These are phyloP conservation scores for Prototheca cutis DNA, from an alignment of 163 green algal species.

Conservation along the genomic window DNA sequence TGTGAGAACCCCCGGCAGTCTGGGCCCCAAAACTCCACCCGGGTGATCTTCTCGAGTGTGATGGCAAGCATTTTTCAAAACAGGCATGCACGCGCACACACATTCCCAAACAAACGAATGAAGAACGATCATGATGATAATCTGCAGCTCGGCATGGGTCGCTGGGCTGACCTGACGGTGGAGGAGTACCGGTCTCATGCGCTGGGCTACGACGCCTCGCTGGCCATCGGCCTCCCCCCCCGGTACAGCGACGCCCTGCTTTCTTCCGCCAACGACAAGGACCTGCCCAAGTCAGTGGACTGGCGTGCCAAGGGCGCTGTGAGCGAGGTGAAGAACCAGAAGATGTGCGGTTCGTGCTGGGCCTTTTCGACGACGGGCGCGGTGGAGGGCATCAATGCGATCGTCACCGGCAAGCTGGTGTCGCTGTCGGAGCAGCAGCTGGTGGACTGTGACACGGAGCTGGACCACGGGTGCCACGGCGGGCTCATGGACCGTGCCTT, in stretches of 20 bases:
- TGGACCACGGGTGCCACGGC: constrained; percentile 69
- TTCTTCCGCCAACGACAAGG: constrained; percentile 39
- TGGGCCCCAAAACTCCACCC: too few species aligned
- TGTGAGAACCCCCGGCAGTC: too few species aligned
- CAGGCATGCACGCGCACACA: background rate
- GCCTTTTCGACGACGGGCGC: constrained; percentile 88
- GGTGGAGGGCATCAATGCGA: constrained; percentile 83
- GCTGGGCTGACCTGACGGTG: constrained; percentile 68
- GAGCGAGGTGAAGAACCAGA: constrained; percentile 89
- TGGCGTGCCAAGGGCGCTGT: constrained; percentile 77
- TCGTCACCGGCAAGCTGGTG: constrained; percentile 75
- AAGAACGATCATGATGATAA: background rate
- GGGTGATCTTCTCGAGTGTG: background rate
- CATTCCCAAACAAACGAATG: background rate
- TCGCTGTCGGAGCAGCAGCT: constrained; percentile 92
- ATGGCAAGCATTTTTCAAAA: background rate
- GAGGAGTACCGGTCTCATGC: constrained; percentile 56
- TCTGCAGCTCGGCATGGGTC: constrained; percentile 61
- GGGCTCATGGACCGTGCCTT: constrained; percentile 88
- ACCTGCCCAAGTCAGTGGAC: constrained; percentile 54
- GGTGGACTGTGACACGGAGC: constrained; percentile 82
- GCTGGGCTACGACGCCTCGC: constrained; percentile 51
- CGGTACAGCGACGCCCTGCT: constrained; percentile 22
- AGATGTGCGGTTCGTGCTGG: constrained; percentile 76
- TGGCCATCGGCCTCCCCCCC: constrained; percentile 11